A percentile compares a stretch with the other conserved stretches of the same genome.
Evolutionary conservation across 768 basidiomycete species (phyloP).

Genomic region (Agrocybe pediades): DNA sequence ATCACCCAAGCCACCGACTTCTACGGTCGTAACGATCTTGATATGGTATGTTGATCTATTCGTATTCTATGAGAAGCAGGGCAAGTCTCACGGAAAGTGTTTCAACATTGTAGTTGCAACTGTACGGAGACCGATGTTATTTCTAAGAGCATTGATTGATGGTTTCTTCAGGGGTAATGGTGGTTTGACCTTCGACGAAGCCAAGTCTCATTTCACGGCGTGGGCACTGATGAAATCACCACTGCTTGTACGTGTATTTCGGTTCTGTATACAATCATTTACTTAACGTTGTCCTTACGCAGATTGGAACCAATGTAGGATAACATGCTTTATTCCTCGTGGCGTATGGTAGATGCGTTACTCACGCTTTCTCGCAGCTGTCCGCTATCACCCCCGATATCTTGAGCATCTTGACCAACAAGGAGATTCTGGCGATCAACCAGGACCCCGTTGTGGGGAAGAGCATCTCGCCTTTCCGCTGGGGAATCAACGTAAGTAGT

Average conservation of each 20-base stretch:
- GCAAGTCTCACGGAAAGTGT: not conserved
- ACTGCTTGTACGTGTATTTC: conserved; percentile 38
- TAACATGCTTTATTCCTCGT: not conserved
- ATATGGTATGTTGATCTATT: conserved; percentile 47
- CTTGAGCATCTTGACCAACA: conserved; percentile 60
- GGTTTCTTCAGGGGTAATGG: conserved; percentile 57
- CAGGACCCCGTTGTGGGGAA: conserved; percentile 66
- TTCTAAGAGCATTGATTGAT: not conserved
- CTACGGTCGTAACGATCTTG: conserved; percentile 68
- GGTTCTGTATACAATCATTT: not conserved
- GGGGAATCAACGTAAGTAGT: conserved; percentile 62
- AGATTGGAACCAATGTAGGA: conserved; percentile 58
- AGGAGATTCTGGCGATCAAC: conserved; percentile 67
- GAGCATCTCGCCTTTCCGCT: conserved; percentile 66
- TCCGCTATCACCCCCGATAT: conserved; percentile 50
- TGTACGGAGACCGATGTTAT: conserved; percentile 35
- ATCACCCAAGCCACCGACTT: conserved; percentile 65
- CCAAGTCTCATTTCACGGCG: conserved; percentile 71
- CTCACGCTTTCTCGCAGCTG: conserved; percentile 35
- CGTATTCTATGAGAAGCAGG: not conserved
- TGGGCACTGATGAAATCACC: conserved; percentile 73
- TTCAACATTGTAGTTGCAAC: conserved; percentile 43
- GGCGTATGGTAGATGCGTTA: not conserved
- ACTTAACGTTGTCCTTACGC: not conserved
- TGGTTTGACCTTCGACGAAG: conserved; percentile 58